Base-by-base conservation (phyloP, 192 early-diverging fungal species). In the Backusella parvicylindrica region DNA sequence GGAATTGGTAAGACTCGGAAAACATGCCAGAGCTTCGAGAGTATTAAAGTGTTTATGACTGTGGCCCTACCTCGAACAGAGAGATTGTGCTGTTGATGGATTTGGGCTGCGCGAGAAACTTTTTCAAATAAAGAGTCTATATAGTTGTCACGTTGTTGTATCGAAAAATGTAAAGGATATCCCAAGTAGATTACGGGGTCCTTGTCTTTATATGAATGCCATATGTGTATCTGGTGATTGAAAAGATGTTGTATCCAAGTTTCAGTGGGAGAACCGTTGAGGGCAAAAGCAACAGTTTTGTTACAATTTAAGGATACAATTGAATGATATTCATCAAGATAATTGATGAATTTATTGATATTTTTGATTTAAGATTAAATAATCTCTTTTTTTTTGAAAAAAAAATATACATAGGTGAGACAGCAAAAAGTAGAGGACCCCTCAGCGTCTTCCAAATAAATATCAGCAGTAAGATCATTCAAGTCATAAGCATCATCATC, bases 201-300 rank as follows among this genome's bases (percentile, higher is more conserved):
- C 4, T 23, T 26, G 21, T 15, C 41, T 2, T 15, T 12, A 6
- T 43, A 13, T 26, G 49, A 41, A 68, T 75, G 66, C 73, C 73
- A 75, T 41, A 26, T 43, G 21, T 15, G 3, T 18, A 71, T 33
- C 30, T 28, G n/a, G 8, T 49, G n/a, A 3, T 6, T 8, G 11
- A 7, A 26, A 18, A 47, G 63, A n/a, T 7, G 16, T 5, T 6
- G 2, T 15, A 13, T 31, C 73, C 73, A 75, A 33, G 6, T 2
- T 23, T 41, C 1, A 8, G 1, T 33, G 6, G 53, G 49, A 9
- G 4, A 6, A 18, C 69, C 76, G 2, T 37, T 47, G 2, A 77
- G 30, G 9, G 77, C 75, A 49, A 82, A 72, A 2, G 66, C 56
- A 0, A 60, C 56, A 0, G 77, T 82, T 33, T 82, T 82, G n/a